Evolutionary conservation across 352 stramenopile genomes (phyloP).

Genomic region (Synura sp.): DNA sequence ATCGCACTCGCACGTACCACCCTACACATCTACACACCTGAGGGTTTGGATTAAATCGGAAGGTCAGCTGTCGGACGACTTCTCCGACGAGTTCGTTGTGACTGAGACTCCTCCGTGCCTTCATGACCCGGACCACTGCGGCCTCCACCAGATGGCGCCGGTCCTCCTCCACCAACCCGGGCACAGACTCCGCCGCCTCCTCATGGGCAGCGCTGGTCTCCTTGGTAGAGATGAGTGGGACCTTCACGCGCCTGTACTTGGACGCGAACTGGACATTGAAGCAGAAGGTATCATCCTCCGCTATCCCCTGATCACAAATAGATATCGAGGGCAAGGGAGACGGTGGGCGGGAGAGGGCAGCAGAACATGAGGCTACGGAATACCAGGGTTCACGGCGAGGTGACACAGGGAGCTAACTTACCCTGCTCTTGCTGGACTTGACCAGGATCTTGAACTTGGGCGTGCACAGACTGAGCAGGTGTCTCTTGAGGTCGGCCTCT

Average conservation of each 20-base stretch:
- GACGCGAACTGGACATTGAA: conserved; percentile 91
- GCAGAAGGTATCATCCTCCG: conserved; percentile 84
- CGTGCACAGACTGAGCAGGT: conserved; percentile 95
- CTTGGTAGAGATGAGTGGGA: conserved; percentile 70
- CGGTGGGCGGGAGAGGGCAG: no score
- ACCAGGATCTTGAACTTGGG: conserved; percentile 93
- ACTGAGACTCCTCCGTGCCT: conserved; percentile 88
- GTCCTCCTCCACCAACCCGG: conserved; percentile 86
- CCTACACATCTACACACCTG: no score
- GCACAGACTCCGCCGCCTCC: conserved; percentile 53
- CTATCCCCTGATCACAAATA: conserved; percentile 90
- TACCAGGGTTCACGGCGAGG: no score
- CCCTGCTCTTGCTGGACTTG: conserved; percentile 83
- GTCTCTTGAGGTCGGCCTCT: conserved; percentile 70
- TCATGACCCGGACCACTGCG: conserved; percentile 98
- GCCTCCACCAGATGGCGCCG: conserved; percentile 89
- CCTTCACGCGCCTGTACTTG: conserved; percentile 73
- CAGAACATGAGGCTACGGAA: no score
- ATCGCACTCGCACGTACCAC: no score
- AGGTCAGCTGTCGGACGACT: conserved; percentile 85
- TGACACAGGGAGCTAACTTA: no score
- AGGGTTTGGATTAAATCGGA: conserved; percentile 47
- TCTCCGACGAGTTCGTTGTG: conserved; percentile 92
- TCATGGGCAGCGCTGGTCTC: background rate
- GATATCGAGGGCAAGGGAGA: no score